A percentile compares a stretch with the other conserved stretches of the same genome.
phyloP scores from a whole-genome alignment of 495 filamentous ascomycete species.

The Neurospora sp. region DNA sequence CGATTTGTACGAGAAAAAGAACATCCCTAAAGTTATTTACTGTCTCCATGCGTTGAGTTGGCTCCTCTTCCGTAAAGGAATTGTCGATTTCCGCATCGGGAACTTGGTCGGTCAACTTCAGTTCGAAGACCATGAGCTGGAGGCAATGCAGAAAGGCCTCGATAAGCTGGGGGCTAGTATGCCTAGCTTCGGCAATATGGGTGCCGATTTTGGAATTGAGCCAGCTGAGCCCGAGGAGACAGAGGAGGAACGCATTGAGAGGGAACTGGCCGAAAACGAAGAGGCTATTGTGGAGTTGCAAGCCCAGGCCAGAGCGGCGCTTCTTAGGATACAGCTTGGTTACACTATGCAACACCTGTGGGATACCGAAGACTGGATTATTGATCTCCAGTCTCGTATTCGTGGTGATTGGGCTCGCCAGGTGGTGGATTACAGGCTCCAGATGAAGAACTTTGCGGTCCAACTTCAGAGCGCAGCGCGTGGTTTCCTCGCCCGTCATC shows the following conservation, averaged over 20 bases:
- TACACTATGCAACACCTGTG: slow-evolving; percentile 81
- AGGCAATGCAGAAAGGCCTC: slow-evolving; percentile 90
- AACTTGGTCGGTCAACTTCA: slow-evolving; percentile 95
- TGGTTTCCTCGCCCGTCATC: slow-evolving; percentile 66
- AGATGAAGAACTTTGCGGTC: slow-evolving; percentile 67
- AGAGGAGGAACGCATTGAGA: slow-evolving; percentile 79
- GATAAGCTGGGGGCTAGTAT: slow-evolving; percentile 91
- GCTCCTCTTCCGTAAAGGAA: slow-evolving; percentile 86
- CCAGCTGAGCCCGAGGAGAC: slow-evolving; percentile 65
- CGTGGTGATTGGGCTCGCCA: slow-evolving; percentile 63
- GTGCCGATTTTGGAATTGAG: slow-evolving; percentile 80
- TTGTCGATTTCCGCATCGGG: slow-evolving; percentile 93
- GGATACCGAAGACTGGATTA: slow-evolving; percentile 68
- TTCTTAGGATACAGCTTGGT: slow-evolving; percentile 68
- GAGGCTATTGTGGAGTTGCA: slow-evolving; percentile 67
- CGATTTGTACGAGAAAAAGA: slow-evolving; percentile 99
- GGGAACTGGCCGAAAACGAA: slow-evolving; percentile 73
- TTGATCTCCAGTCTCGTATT: slow-evolving; percentile 74
- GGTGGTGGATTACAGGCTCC: slow-evolving; percentile 64
- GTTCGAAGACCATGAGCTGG: slow-evolving; percentile 95
- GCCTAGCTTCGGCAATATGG: slow-evolving; percentile 96
- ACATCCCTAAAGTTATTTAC: slow-evolving; percentile 98
- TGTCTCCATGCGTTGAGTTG: slow-evolving; percentile 96
- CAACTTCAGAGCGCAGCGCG: slow-evolving; percentile 68
- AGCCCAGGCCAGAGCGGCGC: slow-evolving; percentile 72